A percentile compares a stretch with the other conserved stretches of the same genome.
Conservation (phyloP, 1,284 basidiomycete genomes). For the Marasmius oreades region DNA sequence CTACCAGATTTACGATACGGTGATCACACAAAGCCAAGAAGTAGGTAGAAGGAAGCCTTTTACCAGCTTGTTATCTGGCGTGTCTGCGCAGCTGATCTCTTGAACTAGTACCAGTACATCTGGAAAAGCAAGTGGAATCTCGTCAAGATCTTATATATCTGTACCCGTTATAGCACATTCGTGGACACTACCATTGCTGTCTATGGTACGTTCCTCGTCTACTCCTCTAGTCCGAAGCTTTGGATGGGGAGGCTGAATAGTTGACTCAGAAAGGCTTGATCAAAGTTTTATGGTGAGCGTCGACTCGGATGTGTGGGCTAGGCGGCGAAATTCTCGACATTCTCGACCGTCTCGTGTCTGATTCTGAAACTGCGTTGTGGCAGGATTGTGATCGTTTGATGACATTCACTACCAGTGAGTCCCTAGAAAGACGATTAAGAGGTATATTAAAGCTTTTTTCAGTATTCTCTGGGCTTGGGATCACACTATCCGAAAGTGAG, state of each 20-base stretch:
- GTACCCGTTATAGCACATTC: not conserved
- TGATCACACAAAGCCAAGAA: not conserved
- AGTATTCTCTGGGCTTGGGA: not conserved
- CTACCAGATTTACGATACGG: not conserved
- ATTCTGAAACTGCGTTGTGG: not conserved
- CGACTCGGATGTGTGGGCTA: not conserved
- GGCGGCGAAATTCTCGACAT: no score
- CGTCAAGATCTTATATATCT: not conserved
- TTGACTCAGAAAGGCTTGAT: not conserved
- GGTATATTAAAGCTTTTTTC: not conserved
- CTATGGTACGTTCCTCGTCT: not conserved
- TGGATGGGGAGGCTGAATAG: not conserved
- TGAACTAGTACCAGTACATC: not conserved
- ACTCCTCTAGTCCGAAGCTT: not conserved
- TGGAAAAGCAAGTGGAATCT: not conserved
- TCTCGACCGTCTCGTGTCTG: no score
- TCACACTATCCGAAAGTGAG: not conserved
- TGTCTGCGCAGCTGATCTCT: no score
- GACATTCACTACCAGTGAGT: not conserved
- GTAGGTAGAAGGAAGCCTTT: not conserved
- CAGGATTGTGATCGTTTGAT: not conserved
- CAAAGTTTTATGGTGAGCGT: not conserved
- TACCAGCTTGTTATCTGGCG: not conserved
- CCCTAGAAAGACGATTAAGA: not conserved
- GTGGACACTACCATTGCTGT: not conserved